A percentile compares a stretch with the other conserved stretches of the same genome.
These are phyloP conservation scores for Besnoitia besnoiti DNA, from an alignment of 169 alveolate genomes.

Conservation along the genomic window DNA sequence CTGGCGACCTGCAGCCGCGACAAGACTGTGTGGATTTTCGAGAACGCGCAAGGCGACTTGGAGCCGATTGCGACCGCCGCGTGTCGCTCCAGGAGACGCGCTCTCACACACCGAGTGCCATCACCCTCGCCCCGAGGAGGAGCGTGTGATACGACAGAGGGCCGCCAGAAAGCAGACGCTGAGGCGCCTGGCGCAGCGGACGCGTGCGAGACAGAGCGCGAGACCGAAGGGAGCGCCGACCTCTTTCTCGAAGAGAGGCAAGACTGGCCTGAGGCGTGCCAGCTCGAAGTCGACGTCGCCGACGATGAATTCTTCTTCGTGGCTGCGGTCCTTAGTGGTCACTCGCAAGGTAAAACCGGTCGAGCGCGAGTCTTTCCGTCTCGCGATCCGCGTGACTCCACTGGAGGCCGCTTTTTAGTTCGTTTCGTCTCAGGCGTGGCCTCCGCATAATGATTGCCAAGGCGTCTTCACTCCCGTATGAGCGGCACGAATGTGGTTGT, in stretches of 20 bases:
- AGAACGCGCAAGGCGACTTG: constrained; percentile 38
- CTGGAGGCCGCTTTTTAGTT: no score
- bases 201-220: not conserved
- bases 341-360: constrained; percentile 63
- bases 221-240: not conserved
- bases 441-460: no score
- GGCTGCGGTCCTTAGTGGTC: constrained; percentile 65
- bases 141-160: no score
- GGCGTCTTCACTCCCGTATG: no score
- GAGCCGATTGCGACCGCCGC: not conserved
- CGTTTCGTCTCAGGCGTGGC: no score
- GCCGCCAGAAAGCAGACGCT: not conserved
- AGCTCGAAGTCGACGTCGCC: not conserved
- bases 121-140: no score
- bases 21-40: constrained; percentile 90
- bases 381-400: no score
- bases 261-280: not conserved
- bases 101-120: no score
- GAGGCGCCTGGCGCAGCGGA: not conserved
- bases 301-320: constrained; percentile 45
- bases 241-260: constrained; percentile 8
- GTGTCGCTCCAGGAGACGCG: no score
- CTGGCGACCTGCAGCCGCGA: constrained; percentile 91
- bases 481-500: no score
- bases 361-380: no score